phyloP scores from a whole-genome alignment of 2,329 filamentous ascomycete species.

The Colletotrichum kahawae region DNA sequence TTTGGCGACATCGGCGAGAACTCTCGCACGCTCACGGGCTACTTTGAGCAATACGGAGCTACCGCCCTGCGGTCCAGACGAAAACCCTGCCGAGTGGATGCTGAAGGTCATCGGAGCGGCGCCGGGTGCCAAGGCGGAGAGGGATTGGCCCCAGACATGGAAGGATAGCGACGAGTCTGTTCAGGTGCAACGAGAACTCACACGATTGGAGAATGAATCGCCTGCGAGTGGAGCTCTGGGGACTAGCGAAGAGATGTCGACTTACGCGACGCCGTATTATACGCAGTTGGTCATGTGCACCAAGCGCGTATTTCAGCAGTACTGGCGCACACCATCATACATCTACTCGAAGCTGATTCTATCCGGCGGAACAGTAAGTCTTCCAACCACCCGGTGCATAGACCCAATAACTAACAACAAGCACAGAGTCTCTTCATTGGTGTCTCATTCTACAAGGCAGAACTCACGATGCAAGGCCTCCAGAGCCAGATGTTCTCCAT shows the following conservation, averaged over 20 bases:
- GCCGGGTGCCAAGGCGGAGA: constrained; percentile 40
- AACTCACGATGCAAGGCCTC: constrained; percentile 64
- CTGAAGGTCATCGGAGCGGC: constrained; percentile 48
- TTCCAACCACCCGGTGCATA: rapidly evolving
- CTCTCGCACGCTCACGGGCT: constrained; percentile 53
- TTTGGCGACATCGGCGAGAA: constrained; percentile 57
- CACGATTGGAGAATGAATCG: constrained; percentile 25
- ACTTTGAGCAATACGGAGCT: constrained; percentile 67
- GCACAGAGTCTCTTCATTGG: constrained; percentile 63
- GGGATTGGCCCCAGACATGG: constrained; percentile 40
- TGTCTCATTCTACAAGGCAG: constrained; percentile 64
- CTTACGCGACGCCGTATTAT: constrained; percentile 72
- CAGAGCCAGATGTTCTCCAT: constrained; percentile 70
- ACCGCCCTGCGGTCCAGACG: constrained; percentile 52
- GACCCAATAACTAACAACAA: rapidly evolving
- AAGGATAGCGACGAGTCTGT: constrained; percentile 34
- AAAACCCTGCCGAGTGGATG: constrained; percentile 74
- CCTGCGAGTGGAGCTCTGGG: background rate
- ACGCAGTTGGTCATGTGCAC: constrained; percentile 65
- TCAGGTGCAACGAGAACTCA: constrained; percentile 35
- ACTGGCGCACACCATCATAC: constrained; percentile 78
- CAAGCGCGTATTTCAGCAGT: constrained; percentile 74
- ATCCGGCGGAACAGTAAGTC: constrained; percentile 44
- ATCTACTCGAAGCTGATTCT: constrained; percentile 73
- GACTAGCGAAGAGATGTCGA: constrained; percentile 37